phyloP scores from a whole-genome alignment of 306 rosid genomes.

The Pyrus bretschneideri region DNA sequence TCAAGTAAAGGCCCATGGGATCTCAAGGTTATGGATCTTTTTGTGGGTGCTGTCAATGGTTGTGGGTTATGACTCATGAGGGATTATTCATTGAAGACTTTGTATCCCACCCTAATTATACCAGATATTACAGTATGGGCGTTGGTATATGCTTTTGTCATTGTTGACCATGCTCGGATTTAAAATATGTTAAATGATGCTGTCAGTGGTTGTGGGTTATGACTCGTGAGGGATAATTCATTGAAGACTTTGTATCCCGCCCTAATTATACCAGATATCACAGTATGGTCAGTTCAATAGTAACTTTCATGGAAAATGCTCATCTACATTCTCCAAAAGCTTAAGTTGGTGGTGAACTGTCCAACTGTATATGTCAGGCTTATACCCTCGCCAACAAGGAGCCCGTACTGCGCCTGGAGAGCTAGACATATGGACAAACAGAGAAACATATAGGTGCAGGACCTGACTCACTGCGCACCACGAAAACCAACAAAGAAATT shows the following conservation, averaged over 20 bases:
- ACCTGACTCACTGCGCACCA: neutral
- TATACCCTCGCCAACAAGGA: neutral
- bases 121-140: neutral
- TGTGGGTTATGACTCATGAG: neutral
- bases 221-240: neutral
- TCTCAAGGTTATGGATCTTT: neutral
- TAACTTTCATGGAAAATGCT: neutral
- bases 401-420: neutral
- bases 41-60: neutral
- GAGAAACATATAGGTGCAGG: neutral
- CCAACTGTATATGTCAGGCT: neutral
- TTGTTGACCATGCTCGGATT: neutral
- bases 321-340: neutral
- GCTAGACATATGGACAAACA: neutral
- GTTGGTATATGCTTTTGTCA: neutral
- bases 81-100: neutral
- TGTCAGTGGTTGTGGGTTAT: neutral
- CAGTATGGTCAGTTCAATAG: neutral
- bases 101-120: neutral
- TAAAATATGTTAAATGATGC: neutral
- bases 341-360: neutral
- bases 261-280: neutral
- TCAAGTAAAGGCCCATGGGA: neutral
- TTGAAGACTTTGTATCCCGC: neutral
- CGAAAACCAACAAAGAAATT: neutral